Base-by-base conservation (phyloP, 371 early-diverging fungal species). In the Cokeromyces recurvatus region DNA sequence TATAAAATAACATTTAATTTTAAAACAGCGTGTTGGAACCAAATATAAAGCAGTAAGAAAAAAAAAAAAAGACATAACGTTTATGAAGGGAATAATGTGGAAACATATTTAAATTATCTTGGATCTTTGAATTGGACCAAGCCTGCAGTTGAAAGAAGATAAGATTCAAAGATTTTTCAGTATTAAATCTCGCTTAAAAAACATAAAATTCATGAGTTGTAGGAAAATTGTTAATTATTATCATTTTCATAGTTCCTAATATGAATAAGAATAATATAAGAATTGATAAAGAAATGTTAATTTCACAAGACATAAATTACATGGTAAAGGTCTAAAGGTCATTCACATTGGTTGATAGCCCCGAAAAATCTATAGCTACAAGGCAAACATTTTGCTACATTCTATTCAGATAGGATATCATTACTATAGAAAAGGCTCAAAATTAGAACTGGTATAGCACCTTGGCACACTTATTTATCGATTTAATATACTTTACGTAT, bases 331-430 rank as follows among this genome's bases (percentile, higher is more conserved):
- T 32, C 19, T 44, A 29, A 19, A 44, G 32, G 21, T 43, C 44
- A 43, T 43, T 43, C 27, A 32, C 17, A 43, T 43, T 19, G 31
- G 44, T 43, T 43, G 32, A 43, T 32, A 32, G 32, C 32, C 44
- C 44, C 32, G 32, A 15, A 43, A 32, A 44, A 44, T 44, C 44
- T 32, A 44, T 19, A 44, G 44, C 44, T 44, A 44, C 44, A 32
- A 44, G 31, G n/a, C 44, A 44, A 32, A 31, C 19, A 44, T 44
- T 32, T 32, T 44, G 44, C 32, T 44, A 31, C 10, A 32, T 12
- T 32, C 32, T 32, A 44, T 32, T 44, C 10, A 44, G 29, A 11
- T 29, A 29, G 11, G 29, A 29, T 8, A 29, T 29, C 29, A 29
- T 29, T 5, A 5, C 29, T 29, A 11, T 8, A 29, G 29, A 29